Percentiles rank a stretch among this genome's conserved stretches.
Evolutionary conservation across 768 basidiomycete species (phyloP).

Genomic region (Termitomyces sp.): DNA sequence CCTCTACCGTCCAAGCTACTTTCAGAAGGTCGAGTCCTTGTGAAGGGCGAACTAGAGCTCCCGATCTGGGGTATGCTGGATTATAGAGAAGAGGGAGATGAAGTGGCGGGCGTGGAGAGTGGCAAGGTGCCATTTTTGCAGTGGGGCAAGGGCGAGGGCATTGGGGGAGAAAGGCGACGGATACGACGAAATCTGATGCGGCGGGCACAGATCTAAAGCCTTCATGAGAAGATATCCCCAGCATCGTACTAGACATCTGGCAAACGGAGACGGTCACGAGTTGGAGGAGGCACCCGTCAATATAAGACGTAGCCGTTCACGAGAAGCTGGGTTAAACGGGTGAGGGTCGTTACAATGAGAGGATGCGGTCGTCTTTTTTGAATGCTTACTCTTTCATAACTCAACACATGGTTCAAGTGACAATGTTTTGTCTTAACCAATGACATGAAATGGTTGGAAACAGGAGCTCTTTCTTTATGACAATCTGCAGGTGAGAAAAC

Average conservation of each 20-base stretch:
- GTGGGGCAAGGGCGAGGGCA: conserved; percentile 68
- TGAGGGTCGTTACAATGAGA: background rate
- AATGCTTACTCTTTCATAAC: background rate
- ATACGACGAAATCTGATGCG: conserved; percentile 89
- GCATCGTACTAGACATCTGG: background rate
- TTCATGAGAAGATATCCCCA: background rate
- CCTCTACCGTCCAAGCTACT: conserved; percentile 60
- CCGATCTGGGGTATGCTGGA: conserved; percentile 89
- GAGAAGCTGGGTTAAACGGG: background rate
- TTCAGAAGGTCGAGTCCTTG: conserved; percentile 43
- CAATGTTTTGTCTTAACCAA: background rate
- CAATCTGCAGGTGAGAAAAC: conserved; percentile 17
- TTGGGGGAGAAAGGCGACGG: conserved; percentile 69
- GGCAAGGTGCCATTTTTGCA: conserved; percentile 74
- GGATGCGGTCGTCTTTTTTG: background rate
- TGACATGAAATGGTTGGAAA: background rate
- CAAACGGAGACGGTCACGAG: background rate
- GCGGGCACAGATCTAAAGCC: conserved; percentile 62
- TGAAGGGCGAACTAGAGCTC: conserved; percentile 88
- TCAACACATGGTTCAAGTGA: background rate
- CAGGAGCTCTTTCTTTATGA: background rate
- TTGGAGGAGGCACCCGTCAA: background rate
- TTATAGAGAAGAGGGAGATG: conserved; percentile 41
- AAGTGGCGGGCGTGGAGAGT: conserved; percentile 49
- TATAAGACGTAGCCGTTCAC: background rate